Evolutionary conservation across 192 early-diverging fungal genomes (phyloP), one percentile per base, ranked within the genome.

Genomic region (Phycomyces nitens): DNA sequence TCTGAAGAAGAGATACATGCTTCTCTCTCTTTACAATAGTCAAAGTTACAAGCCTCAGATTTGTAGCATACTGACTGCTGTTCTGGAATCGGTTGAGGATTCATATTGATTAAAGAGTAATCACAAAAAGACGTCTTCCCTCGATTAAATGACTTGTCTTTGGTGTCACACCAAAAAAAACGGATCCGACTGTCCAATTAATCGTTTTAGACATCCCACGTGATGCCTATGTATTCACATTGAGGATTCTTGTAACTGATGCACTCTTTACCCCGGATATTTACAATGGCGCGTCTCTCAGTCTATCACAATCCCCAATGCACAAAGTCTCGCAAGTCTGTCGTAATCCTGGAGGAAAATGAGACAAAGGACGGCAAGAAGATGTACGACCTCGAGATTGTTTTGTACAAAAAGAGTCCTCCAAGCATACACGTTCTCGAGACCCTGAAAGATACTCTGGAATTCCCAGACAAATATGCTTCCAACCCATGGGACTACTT

Each of bases 221-320:
- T 34, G 29, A 34, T 34, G 7, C 7, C 3, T 34, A 34, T 34
- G 29, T 34, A 34, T 34, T 5, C 29, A 34, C 7, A 7, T 2
- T 2, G 29, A 34, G 7, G 29, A 34, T 7, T 34, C 2, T 34
- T 34, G 2, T 34, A 7, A 34, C 29, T 34, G 29, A 34, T 34
- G 29, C 29, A 2, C 7, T 7, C 7, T 34, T 34, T 34, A 34
- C 29, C 29, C 29, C 29, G 29, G 7, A 5, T 34, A 34, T 34
- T 7, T 7, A 20, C 20, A 29, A 54, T 60, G 50, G 27, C 55
- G 15, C 23, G 20, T 52, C 54, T 75, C 20, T 62, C 73, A 12
- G 64, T 75, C n/a, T 75, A 66, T 39, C 69, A 75, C 26, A 75
- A 70, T 39, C 68, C 73, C 6, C 42, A 56, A 18, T 75, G 73